Percentiles rank a stretch among this genome's conserved stretches.
Evolutionary conservation across 2,329 filamentous ascomycete genomes (phyloP).

Genomic region (Fusarium graminum): DNA sequence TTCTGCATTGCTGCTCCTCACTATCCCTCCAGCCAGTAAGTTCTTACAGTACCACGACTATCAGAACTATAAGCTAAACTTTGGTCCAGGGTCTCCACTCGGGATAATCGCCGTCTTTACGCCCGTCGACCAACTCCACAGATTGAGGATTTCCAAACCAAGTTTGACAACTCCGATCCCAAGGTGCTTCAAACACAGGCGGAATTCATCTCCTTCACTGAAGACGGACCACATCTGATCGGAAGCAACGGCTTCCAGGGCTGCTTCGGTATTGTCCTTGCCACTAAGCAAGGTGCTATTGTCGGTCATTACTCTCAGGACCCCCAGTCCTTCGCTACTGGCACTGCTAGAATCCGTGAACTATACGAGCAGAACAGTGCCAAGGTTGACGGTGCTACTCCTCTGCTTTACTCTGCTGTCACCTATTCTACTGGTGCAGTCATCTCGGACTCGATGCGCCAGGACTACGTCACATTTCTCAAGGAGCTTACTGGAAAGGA

Average conservation of each 20-base stretch:
- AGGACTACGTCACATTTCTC: slow-evolving; percentile 5
- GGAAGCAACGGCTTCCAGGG: slow-evolving; percentile 3
- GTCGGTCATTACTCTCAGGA: slow-evolving; percentile 6
- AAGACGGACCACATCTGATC: background rate
- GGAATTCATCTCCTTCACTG: slow-evolving; percentile 3
- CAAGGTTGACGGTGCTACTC: background rate
- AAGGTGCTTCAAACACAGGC: background rate
- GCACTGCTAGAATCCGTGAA: background rate
- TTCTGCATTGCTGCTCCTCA: slow-evolving; percentile 10
- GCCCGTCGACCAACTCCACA: background rate
- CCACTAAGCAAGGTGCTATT: slow-evolving; percentile 10
- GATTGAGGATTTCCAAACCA: background rate
- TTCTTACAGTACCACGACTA: background rate
- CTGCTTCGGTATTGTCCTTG: slow-evolving; percentile 14
- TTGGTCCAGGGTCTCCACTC: background rate
- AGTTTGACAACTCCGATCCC: background rate
- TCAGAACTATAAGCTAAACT: background rate
- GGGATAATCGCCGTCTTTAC: background rate
- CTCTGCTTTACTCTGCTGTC: slow-evolving; percentile 5
- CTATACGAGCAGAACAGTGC: slow-evolving; percentile 3
- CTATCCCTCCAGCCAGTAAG: background rate
- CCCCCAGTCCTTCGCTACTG: background rate
- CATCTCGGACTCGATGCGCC: background rate
- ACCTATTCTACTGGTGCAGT: background rate
- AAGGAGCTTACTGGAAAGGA: background rate